A percentile compares a stretch with the other conserved stretches of the same genome.
Evolutionary conservation across 2,329 filamentous ascomycete species (phyloP).

Genomic region (Diplodia mutila): DNA sequence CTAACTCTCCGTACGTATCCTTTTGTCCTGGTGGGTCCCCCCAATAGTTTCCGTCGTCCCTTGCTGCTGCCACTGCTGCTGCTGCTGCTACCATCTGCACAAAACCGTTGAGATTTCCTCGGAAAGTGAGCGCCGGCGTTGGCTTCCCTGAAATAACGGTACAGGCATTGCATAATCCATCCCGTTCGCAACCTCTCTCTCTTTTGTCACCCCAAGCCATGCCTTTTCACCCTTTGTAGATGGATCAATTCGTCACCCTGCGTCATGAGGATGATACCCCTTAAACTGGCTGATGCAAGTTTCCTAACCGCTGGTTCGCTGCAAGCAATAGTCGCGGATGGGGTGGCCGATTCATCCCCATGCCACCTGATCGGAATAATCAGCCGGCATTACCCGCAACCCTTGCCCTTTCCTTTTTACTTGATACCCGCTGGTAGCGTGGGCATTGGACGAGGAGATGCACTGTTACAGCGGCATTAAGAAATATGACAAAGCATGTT

Average conservation of each 20-base stretch:
- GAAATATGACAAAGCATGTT: not conserved
- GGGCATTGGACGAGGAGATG: not conserved
- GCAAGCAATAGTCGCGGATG: not conserved
- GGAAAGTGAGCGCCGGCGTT: not conserved
- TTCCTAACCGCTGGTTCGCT: not conserved
- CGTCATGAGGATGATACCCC: not conserved
- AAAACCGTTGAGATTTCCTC: not conserved
- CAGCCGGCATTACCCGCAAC: not conserved
- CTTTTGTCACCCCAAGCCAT: not conserved
- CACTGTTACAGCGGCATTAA: not conserved
- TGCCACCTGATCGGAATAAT: not conserved
- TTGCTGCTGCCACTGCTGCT: not conserved
- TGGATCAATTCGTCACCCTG: not conserved
- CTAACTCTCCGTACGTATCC: not conserved
- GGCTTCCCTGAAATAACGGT: not conserved
- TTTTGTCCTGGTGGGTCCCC: not conserved
- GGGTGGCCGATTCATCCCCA: not conserved
- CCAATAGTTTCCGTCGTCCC: not conserved
- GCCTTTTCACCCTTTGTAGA: not conserved
- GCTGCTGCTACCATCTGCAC: too few species aligned
- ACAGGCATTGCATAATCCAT: not conserved
- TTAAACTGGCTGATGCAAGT: not conserved
- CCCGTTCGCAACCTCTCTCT: not conserved
- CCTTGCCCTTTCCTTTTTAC: not conserved
- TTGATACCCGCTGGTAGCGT: not conserved